phyloP scores from a whole-genome alignment of 1,284 basidiomycete genomes.

The Tilletia caries region DNA sequence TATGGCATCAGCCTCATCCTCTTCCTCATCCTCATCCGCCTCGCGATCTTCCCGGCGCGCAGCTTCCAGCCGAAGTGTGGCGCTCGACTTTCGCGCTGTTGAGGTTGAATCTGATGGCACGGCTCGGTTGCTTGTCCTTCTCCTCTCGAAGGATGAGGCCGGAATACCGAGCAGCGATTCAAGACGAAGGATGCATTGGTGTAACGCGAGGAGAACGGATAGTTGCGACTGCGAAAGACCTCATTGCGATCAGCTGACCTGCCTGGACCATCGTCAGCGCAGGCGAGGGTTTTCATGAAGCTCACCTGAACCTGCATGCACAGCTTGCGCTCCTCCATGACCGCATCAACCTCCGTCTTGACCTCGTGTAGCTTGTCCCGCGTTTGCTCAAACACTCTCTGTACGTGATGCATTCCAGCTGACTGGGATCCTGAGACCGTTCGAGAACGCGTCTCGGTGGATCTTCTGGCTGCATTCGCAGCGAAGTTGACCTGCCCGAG shows the following conservation, averaged over 20 bases:
- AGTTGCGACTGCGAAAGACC: not conserved
- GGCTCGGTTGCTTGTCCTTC: not conserved
- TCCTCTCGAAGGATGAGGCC: not conserved
- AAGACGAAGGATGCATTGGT: constrained; percentile 4
- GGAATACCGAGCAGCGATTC: not conserved
- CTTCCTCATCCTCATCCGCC: not conserved
- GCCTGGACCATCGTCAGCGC: too few species aligned
- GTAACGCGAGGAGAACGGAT: not conserved
- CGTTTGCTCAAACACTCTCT: not conserved
- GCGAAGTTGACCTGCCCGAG: not conserved
- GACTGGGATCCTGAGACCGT: not conserved
- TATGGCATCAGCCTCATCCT: not conserved
- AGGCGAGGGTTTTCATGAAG: not conserved
- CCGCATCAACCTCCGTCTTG: not conserved
- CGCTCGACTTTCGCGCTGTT: not conserved
- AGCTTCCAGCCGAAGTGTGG: not conserved
- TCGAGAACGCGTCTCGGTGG: too few species aligned
- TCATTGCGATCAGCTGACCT: not conserved
- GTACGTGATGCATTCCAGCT: not conserved
- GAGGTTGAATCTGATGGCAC: not conserved
- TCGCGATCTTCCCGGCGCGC: not conserved
- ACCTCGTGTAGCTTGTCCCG: not conserved
- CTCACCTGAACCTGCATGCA: constrained; percentile 7
- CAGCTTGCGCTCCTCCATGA: constrained; percentile 12
- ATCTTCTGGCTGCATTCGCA: too few species aligned